Conservation (phyloP, 2,329 filamentous ascomycete genomes). For the Sordariomycetes sp. region DNA sequence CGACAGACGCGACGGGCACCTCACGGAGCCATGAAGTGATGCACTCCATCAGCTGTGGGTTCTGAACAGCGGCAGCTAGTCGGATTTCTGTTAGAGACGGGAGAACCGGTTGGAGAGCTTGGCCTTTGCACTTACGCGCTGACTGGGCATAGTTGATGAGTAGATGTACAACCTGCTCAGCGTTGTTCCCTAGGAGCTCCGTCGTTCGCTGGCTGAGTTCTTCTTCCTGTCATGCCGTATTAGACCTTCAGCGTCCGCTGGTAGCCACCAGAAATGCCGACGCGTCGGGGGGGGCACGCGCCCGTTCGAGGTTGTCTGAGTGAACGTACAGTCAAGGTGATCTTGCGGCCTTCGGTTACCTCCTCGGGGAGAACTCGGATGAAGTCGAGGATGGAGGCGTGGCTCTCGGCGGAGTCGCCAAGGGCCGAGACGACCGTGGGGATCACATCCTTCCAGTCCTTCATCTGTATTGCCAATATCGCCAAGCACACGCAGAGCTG, state of each 20-base stretch:
- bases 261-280: background rate
- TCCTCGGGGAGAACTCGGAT: constrained; percentile 95
- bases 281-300: background rate
- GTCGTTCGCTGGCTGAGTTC: constrained; percentile 77
- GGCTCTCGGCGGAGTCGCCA: constrained; percentile 63
- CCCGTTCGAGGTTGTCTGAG: constrained; percentile 21
- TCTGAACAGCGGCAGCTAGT: constrained; percentile 64
- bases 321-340: constrained; percentile 96
- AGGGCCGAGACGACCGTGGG: constrained; percentile 69
- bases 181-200: constrained; percentile 86
- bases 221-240: constrained; percentile 65
- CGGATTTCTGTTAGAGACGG: background rate
- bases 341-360: constrained; percentile 98
- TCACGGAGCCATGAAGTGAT: constrained; percentile 96
- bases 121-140: constrained; percentile 52
- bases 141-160: constrained; percentile 87
- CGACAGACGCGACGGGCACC: constrained; percentile 72
- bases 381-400: constrained; percentile 89
- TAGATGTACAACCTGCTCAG: constrained; percentile 74
- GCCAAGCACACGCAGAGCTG: constrained; percentile 93
- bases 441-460: constrained; percentile 87
- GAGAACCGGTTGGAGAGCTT: background rate
- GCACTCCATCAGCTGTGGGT: constrained; percentile 86
- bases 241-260: constrained; percentile 4
- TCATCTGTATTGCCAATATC: constrained; percentile 93